Percentiles rank a stretch among this genome's conserved stretches.
Conservation (phyloP, 1,284 basidiomycete genomes). For the Fomitopsis palustris region DNA sequence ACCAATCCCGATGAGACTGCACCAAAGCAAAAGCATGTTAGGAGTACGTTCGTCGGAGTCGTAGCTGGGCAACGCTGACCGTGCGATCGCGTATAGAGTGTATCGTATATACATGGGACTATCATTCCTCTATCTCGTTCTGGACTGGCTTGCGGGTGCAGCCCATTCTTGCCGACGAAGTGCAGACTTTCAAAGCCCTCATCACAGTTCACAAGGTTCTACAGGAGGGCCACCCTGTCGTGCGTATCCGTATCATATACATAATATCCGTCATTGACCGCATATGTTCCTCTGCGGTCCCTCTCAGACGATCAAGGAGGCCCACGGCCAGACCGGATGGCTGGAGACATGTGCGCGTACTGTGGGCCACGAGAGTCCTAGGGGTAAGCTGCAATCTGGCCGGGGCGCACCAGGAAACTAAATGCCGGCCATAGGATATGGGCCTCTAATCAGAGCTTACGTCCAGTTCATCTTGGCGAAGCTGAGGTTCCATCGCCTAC, state of each 20-base stretch:
- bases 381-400: slow-evolving; percentile 48
- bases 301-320: slow-evolving; percentile 86
- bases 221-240: slow-evolving; percentile 92
- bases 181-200: slow-evolving; percentile 94
- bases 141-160: slow-evolving; percentile 95
- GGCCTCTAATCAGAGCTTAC: slow-evolving; percentile 88
- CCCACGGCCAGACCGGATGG: slow-evolving; percentile 95
- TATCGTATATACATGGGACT: slow-evolving; percentile 98
- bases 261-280: background rate
- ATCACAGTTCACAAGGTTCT: slow-evolving; percentile 95
- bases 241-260: slow-evolving; percentile 37
- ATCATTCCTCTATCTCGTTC: slow-evolving; percentile 94
- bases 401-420: background rate
- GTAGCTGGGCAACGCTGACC: slow-evolving; percentile 1
- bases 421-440: slow-evolving; percentile 65
- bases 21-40: slow-evolving; percentile 95
- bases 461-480: slow-evolving; percentile 95
- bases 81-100: slow-evolving; percentile 57
- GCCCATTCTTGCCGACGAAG: slow-evolving; percentile 91
- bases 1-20: slow-evolving; percentile 91
- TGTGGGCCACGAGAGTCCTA: slow-evolving; percentile 73
- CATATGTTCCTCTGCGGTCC: background rate
- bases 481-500: slow-evolving; percentile 88
- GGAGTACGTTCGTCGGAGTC: slow-evolving; percentile 64
- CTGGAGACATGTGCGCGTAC: slow-evolving; percentile 93